These are phyloP conservation scores for Hypholoma sublateritium DNA, from an alignment of 768 basidiomycete species.

Conservation along the genomic window DNA sequence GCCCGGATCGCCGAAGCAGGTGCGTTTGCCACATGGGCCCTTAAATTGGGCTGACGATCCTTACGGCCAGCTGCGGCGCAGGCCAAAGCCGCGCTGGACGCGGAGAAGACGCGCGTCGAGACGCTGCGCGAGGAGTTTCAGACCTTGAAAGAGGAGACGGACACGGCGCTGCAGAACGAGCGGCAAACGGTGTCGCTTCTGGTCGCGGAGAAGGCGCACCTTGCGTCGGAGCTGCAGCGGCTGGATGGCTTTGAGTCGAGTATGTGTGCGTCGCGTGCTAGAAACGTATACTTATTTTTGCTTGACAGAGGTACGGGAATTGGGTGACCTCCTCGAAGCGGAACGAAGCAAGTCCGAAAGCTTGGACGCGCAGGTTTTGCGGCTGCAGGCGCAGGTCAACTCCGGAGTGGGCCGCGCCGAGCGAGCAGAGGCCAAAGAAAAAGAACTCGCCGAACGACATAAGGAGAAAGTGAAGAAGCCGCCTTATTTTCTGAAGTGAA, in stretches of 20 bases:
- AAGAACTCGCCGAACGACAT: constrained; percentile 48
- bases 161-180: constrained; percentile 47
- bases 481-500: neutral
- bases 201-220: constrained; percentile 68
- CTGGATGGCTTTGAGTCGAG: constrained; percentile 61
- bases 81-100: constrained; percentile 31
- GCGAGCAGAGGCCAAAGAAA: constrained; percentile 49
- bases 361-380: constrained; percentile 41
- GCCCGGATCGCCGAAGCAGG: constrained; percentile 25
- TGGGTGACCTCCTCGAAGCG: constrained; percentile 38
- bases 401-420: constrained; percentile 37
- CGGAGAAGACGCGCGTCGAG: constrained; percentile 32
- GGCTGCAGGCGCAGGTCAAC: constrained; percentile 40
- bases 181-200: constrained; percentile 76
- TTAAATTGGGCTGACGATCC: neutral
- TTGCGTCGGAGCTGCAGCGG: constrained; percentile 57
- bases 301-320: constrained; percentile 41
- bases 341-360: constrained; percentile 41
- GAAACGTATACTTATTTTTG: constrained; percentile 4
- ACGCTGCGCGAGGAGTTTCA: constrained; percentile 18
- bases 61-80: constrained; percentile 29
- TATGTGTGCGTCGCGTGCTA: constrained; percentile 31
- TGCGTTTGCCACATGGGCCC: constrained; percentile 25
- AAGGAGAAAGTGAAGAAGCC: constrained; percentile 50
- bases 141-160: constrained; percentile 23